Conservation (phyloP, 441 rosid species). For the Jatropha multifida region DNA sequence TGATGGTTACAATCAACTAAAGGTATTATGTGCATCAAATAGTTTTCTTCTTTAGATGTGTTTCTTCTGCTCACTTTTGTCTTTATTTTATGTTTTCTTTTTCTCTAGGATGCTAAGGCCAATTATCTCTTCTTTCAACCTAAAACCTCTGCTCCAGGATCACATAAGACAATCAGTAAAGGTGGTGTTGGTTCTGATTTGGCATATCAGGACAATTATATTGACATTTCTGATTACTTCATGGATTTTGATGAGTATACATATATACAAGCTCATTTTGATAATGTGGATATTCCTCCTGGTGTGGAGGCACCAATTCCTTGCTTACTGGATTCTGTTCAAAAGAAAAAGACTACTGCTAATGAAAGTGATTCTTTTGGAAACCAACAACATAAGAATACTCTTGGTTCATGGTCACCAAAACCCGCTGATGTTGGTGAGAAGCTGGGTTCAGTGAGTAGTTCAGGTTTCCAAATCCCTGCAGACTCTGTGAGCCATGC, state of each 20-base stretch:
- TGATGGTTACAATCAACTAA: constrained; percentile 29
- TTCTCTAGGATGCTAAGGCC: constrained; percentile 31
- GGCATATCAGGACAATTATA: constrained; percentile 31
- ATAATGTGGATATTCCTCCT: constrained; percentile 65
- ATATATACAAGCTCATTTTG: constrained; percentile 63
- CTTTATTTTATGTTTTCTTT: not conserved
- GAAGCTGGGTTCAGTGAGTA: constrained; percentile 27
- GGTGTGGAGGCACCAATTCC: constrained; percentile 78
- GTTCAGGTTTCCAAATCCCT: constrained; percentile 27
- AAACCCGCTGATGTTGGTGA: constrained; percentile 22
- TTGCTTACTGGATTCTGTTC: constrained; percentile 43
- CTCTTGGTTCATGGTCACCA: constrained; percentile 20
- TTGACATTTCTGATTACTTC: constrained; percentile 31
- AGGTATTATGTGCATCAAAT: constrained; percentile 21
- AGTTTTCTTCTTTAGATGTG: not conserved
- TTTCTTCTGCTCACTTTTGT: not conserved
- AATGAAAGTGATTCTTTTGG: constrained; percentile 27
- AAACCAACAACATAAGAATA: constrained; percentile 14
- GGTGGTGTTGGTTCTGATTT: constrained; percentile 36
- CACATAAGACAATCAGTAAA: constrained; percentile 32
- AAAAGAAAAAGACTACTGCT: constrained; percentile 25
- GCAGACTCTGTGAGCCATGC: constrained; percentile 23
- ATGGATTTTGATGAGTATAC: constrained; percentile 46
- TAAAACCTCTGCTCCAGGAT: constrained; percentile 29
- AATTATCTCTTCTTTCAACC: constrained; percentile 18